Base-by-base conservation (phyloP, 1,139 yeast species). In the Debaryomycetaceae sp. region DNA sequence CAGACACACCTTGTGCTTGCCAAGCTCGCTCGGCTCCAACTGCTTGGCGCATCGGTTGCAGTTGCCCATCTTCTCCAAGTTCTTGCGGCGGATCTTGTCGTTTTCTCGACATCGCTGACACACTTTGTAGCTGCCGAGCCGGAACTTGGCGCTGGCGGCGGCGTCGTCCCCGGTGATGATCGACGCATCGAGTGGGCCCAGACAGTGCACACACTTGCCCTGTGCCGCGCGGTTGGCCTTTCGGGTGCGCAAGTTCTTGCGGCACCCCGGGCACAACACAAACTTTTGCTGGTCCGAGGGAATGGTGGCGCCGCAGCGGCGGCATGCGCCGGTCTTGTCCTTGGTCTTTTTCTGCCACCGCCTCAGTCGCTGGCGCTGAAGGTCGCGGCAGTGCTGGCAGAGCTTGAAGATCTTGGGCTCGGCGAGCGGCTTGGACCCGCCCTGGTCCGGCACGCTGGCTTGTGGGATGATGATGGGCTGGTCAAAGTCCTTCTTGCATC, bases 121-220 rank as follows among this genome's bases (percentile, higher is more conserved):
- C 8, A 78, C 84, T 46, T 77, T 77, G 49, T 59, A 78, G 32
- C 59, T 61, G 4, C 66, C 62, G 14, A 39, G 29, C 38, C 49
- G 42, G 38, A 52, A 29, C 52, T 52, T 42, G 7, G 28, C 28
- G 9, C 27, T 24, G 8, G 38, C 45, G 12, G 32, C 31, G 11
- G 38, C 33, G 23, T 45, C 55, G 22, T 49, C 53, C 18, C 48
- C 49, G 9, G 55, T 49, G 24, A 62, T 55, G 20, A 65, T 64
- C 25, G 65, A 57, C 7, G 64, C 53, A 37, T 74, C 76, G 29
- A 76, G 61, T 3, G 80, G 78, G 1, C 83, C 83, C 2, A 78
- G 63, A 42, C 85, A 78, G 46, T 78, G 84, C 6, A 78, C 81
- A 54, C 85, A 78, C 43, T 69, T 69, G 1, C 85, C 84, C 42